These are phyloP conservation scores for Entomortierella chlamydospora DNA, from an alignment of 192 early-diverging fungal genomes.

Conservation along the genomic window DNA sequence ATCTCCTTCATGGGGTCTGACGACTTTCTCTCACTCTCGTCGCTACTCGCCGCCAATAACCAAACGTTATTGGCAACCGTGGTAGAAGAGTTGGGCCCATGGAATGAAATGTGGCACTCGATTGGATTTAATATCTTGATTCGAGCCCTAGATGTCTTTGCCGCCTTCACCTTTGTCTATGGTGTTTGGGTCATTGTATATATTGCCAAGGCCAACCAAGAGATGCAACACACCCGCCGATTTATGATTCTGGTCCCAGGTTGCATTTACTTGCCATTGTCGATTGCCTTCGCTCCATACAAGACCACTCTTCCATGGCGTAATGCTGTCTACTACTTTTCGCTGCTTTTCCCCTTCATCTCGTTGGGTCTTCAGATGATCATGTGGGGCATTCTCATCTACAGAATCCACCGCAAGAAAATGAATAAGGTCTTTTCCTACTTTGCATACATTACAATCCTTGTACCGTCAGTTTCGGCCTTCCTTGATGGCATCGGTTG, in stretches of 20 bases:
- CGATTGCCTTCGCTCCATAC: slow-evolving; percentile 52
- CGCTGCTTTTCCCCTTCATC: slow-evolving; percentile 47
- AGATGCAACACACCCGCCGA: slow-evolving; percentile 23
- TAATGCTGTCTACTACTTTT: slow-evolving; percentile 46
- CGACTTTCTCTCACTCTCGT: background rate
- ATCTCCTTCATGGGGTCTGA: slow-evolving; percentile 36
- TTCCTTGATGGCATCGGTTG: slow-evolving; percentile 51
- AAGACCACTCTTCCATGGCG: slow-evolving; percentile 47
- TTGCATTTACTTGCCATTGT: slow-evolving; percentile 38
- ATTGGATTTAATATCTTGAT: slow-evolving; percentile 39
- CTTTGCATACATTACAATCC: slow-evolving; percentile 40
- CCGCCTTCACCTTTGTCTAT: slow-evolving; percentile 26
- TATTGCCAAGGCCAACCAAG: slow-evolving; percentile 27
- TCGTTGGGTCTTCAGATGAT: slow-evolving; percentile 46
- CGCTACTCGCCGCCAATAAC: background rate
- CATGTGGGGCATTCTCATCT: slow-evolving; percentile 49
- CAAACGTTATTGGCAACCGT: slow-evolving; percentile 32
- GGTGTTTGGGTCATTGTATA: slow-evolving; percentile 40
- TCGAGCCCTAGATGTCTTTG: slow-evolving; percentile 30
- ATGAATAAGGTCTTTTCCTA: slow-evolving; percentile 39
- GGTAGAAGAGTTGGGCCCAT: slow-evolving; percentile 26
- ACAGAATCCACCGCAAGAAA: slow-evolving; percentile 43
- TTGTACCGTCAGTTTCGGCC: slow-evolving; percentile 32
- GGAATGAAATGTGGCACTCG: slow-evolving; percentile 40
- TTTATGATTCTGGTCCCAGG: slow-evolving; percentile 41